Conservation (phyloP, 2,329 filamentous ascomycete genomes). For the Ascosphaera acerosa region DNA sequence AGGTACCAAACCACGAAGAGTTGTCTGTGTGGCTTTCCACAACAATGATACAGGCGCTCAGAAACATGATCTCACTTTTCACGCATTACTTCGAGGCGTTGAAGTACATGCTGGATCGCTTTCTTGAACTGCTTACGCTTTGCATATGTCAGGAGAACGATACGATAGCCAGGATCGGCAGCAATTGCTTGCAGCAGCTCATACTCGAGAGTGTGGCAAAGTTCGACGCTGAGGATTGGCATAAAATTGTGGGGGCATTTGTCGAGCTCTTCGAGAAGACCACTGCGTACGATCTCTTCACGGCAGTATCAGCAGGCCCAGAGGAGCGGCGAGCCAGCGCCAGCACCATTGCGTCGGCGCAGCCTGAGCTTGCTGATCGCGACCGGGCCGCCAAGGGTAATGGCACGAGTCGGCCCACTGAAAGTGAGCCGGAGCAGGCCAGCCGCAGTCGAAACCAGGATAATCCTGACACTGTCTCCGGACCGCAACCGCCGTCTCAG, state of each 20-base stretch:
- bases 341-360: neutral
- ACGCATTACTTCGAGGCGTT: slow-evolving; percentile 94
- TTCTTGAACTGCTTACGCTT: slow-evolving; percentile 73
- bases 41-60: slow-evolving; percentile 93
- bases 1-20: slow-evolving; percentile 86
- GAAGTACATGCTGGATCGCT: slow-evolving; percentile 96
- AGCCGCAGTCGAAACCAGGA: slow-evolving; percentile 3
- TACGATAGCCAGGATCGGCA: slow-evolving; percentile 90
- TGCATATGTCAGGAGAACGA: slow-evolving; percentile 99
- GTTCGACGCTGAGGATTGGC: slow-evolving; percentile 70
- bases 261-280: slow-evolving; percentile 88
- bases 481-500: slow-evolving; percentile 54
- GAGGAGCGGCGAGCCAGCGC: neutral
- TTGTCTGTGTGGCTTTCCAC: slow-evolving; percentile 96
- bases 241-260: slow-evolving; percentile 82
- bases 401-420: slow-evolving; percentile 8
- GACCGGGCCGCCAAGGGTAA: neutral
- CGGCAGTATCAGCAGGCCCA: slow-evolving; percentile 33
- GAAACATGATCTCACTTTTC: slow-evolving; percentile 96
- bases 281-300: slow-evolving; percentile 86
- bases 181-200: slow-evolving; percentile 89
- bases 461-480: slow-evolving; percentile 8
- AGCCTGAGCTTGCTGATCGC: slow-evolving; percentile 1
- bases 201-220: slow-evolving; percentile 92
- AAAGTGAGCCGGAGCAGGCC: slow-evolving; percentile 10